Evolutionary conservation across 1,139 yeast species (phyloP).

Genomic region (Yamadazyma friedrichii): DNA sequence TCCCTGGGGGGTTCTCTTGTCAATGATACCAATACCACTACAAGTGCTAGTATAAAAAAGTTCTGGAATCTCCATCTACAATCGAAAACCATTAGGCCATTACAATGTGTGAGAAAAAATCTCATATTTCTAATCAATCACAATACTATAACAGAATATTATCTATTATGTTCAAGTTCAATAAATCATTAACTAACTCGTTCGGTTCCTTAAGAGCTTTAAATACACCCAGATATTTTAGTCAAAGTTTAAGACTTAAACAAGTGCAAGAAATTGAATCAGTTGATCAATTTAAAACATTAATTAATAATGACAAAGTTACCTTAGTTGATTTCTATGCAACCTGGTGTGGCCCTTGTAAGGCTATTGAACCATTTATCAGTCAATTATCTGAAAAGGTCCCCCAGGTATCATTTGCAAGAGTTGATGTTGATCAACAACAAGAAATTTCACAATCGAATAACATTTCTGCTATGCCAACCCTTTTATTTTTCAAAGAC

Average conservation of each 20-base stretch:
- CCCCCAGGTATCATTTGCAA: conserved; percentile 39
- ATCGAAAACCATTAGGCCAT: too few relatives aligned
- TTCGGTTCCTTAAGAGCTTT: neutral
- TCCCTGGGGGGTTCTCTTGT: neutral
- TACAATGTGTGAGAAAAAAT: conserved; percentile 1
- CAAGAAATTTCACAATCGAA: conserved; percentile 71
- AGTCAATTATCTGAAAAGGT: conserved; percentile 32
- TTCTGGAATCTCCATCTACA: neutral
- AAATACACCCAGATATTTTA: conserved; percentile 5
- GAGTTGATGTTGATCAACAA: conserved; percentile 46
- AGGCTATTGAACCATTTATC: conserved; percentile 42
- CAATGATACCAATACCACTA: neutral
- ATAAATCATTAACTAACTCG: neutral
- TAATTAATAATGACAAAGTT: conserved; percentile 25
- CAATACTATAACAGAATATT: neutral
- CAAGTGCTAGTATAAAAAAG: neutral
- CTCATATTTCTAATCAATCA: neutral
- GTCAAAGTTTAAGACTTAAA: conserved; percentile 7
- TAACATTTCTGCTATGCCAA: conserved; percentile 87
- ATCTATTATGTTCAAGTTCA: neutral
- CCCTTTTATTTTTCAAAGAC: conserved; percentile 72
- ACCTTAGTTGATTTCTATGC: conserved; percentile 44
- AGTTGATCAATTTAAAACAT: conserved; percentile 17
- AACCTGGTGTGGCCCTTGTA: conserved; percentile 50
- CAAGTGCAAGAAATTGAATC: conserved; percentile 23